Percentiles rank a stretch among this genome's conserved stretches.
These are phyloP conservation scores for Botrytis hyacinthi DNA, from an alignment of 2,329 filamentous ascomycete genomes.

Conservation along the genomic window DNA sequence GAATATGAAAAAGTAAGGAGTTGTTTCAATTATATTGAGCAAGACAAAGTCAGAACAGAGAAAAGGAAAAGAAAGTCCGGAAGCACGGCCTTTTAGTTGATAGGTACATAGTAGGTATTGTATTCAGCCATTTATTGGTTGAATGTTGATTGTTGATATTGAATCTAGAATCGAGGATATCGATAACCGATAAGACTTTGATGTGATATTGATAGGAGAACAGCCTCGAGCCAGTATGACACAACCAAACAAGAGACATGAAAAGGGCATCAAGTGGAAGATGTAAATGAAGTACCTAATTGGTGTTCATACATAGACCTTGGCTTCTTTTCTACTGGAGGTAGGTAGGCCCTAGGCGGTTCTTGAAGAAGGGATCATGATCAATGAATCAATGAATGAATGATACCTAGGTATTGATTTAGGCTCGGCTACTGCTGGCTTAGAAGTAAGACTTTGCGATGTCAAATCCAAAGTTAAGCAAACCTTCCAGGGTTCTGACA, in stretches of 20 bases:
- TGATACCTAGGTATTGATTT: background rate
- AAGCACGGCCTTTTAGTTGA: no score
- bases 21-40: slow-evolving; percentile 14
- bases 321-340: background rate
- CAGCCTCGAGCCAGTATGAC: background rate
- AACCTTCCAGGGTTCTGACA: background rate
- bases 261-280: background rate
- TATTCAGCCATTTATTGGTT: background rate
- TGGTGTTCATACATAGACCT: background rate
- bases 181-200: slow-evolving; percentile 15
- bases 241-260: background rate
- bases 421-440: background rate
- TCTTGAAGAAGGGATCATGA: background rate
- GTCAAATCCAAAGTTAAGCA: background rate
- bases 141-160: background rate
- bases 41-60: background rate
- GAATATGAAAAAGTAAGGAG: slow-evolving; percentile 7
- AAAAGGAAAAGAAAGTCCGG: background rate
- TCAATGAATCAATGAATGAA: background rate
- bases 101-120: no score
- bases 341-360: background rate
- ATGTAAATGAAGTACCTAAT: no score
- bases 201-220: background rate
- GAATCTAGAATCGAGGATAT: slow-evolving; percentile 12
- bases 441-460: background rate